Percentiles rank a stretch among this genome's conserved stretches.
phyloP scores from a whole-genome alignment of 169 alveolate species.

The Babesia bovis region DNA sequence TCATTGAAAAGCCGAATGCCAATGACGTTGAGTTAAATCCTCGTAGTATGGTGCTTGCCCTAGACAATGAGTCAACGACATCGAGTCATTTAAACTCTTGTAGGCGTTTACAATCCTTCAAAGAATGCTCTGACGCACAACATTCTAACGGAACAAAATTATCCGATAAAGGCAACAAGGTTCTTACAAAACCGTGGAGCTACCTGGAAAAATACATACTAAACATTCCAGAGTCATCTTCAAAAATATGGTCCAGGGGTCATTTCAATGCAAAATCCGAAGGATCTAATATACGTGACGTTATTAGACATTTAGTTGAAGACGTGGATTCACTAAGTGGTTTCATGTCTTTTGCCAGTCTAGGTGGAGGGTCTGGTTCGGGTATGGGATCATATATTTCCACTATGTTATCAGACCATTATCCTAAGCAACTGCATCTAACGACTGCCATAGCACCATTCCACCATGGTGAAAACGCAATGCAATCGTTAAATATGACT shows the following conservation, averaged over 20 bases:
- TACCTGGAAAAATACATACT: conserved; percentile 1
- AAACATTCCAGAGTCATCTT: conserved; percentile 17
- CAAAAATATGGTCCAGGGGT: conserved; percentile 21
- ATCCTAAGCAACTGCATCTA: conserved; percentile 39
- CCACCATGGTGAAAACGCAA: conserved; percentile 65
- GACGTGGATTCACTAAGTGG: conserved; percentile 52
- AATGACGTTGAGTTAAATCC: background rate
- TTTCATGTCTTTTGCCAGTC: conserved; percentile 62
- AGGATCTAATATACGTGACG: conserved; percentile 19
- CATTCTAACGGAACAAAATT: too few relatives aligned
- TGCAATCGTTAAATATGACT: conserved; percentile 57
- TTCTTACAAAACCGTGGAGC: conserved; percentile 1
- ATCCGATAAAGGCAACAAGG: too few relatives aligned
- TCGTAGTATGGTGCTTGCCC: conserved; percentile 17
- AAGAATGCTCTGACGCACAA: background rate
- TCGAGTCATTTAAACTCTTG: background rate
- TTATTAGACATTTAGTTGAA: conserved; percentile 49
- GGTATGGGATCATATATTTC: conserved; percentile 67
- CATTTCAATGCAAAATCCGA: conserved; percentile 44
- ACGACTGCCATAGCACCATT: conserved; percentile 63
- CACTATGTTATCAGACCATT: conserved; percentile 55
- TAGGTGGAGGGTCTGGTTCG: conserved; percentile 73
- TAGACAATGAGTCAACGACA: background rate
- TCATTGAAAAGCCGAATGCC: background rate
- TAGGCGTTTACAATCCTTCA: background rate